Evolutionary conservation across 129 eudicot genomes (phyloP), one percentile per base, ranked within the genome.

Genomic region (Flaveria robusta): DNA sequence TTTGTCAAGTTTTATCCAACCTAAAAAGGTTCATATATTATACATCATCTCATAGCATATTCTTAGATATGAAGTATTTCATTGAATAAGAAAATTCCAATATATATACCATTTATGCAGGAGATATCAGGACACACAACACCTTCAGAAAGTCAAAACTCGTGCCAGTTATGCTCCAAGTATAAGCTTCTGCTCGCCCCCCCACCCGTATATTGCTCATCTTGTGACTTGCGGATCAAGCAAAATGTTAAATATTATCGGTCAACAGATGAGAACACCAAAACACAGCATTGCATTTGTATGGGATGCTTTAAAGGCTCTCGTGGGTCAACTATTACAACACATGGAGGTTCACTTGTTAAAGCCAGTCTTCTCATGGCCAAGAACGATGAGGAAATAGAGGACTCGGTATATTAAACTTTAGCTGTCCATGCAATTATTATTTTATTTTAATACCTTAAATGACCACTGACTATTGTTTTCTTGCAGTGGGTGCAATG

Each of bases 401-500:
- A 69, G 66, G 97, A 92, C 84, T 76, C 89, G 68, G 98, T 92
- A 63, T 77, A 85, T 63, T 77, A 78, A 22, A 0, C 71, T 23
- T 77, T 58, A 15, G 31, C 13, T 72, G 37, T 27, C 16, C 46
- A 16, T 41, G 3, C n/a, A 37, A 16, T 3, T n/a, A 23, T 46
- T 11, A 15, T 6, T 74, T 45, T 60, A 29, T 1, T 5, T 9
- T 75, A 27, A 37, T 29, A 29, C 22, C 22, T 15, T 63, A 63
- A 29, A 27, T 63, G 68, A 62, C 16, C 37, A 14, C 15, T 62
- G 37, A 18, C 50, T 68, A 45, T 19, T 34, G 29, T 19, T 59
- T 78, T 60, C 58, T 75, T 77, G 78, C 82, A 92, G 98, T 92
- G 98, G 98, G 96, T 92, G 50, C 87, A 56, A 63, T 92, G 98